Base-by-base conservation (phyloP, 371 early-diverging fungal genomes). In the Mucor piriformis region DNA sequence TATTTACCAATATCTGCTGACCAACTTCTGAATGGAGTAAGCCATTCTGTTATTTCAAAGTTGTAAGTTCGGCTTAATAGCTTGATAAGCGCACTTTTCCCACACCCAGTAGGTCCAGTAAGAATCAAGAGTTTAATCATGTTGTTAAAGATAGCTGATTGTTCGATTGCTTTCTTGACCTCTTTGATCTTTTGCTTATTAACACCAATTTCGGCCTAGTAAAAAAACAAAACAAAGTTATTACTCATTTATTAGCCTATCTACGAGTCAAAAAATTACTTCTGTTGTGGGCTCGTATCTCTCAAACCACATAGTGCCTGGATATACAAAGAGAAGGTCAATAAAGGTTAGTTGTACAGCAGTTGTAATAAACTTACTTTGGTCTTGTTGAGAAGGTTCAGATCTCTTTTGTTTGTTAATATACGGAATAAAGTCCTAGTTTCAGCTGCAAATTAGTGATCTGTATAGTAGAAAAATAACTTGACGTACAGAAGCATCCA, bases 31-130 rank as follows among this genome's bases (percentile, higher is more conserved):
- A 6, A 2, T 20, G 42, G 3, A 11, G 53, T 49, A 34, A 20
- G 43, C 77, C 77, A 80, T 54, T 80, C 80, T 2, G 70, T 27
- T 2, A 77, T 3, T 3, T 64, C 54, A 24, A 62, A 61, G 11
- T 48, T 33, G 16, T 58, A 44, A 4, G 58, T n/a, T 38, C 49
- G 40, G 15, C 67, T 61, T 10, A 79, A 32, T 10, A 70, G n/a
- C 11, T 66, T 60, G 2, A 73, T 54, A 6, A 69, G 44, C 10
- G 76, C 71, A 37, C 80, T 79, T 53, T 79, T 79, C 1, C 77
- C 76, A 15, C 57, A 52, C 6, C 80, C 80, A 18, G 76, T 54
- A 7, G 67, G 73, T 1, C 80, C 80, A 7, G 69, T 55, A 8
- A 79, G 23, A 2, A 73, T 24, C 8, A 79, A 54, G 6, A 71